A percentile compares a stretch with the other conserved stretches of the same genome.
Conservation (phyloP, 2,329 filamentous ascomycete genomes). For the Neocucurbitaria cava region DNA sequence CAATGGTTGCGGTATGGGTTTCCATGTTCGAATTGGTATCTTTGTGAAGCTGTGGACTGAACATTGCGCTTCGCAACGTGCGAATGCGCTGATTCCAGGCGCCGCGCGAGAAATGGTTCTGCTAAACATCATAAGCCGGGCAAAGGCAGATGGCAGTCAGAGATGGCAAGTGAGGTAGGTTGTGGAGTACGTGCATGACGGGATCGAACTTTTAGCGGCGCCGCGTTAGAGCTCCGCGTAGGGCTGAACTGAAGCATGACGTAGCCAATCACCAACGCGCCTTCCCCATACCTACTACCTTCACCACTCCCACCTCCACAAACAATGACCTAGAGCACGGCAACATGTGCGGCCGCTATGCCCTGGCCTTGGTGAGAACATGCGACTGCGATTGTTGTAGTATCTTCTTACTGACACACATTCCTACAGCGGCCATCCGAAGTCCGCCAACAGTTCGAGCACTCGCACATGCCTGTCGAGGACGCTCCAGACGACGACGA, state of each 20-base stretch:
- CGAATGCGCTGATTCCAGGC: slow-evolving; percentile 25
- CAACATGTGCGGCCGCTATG: slow-evolving; percentile 73
- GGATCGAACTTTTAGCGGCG: slow-evolving; percentile 34
- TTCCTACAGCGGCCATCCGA: slow-evolving; percentile 72
- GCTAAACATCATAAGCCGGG: slow-evolving; percentile 44
- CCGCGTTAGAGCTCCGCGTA: slow-evolving; percentile 32
- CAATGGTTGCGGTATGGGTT: slow-evolving; percentile 33
- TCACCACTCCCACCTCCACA: slow-evolving; percentile 1
- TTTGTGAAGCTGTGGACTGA: slow-evolving; percentile 25
- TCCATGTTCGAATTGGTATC: slow-evolving; percentile 32
- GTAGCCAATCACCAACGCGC: slow-evolving; percentile 39
- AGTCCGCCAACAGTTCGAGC: slow-evolving; percentile 74
- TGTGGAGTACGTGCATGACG: slow-evolving; percentile 30
- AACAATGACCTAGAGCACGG: slow-evolving; percentile 26
- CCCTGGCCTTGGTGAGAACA: slow-evolving; percentile 64
- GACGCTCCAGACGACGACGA: slow-evolving; percentile 75
- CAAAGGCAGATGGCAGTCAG: slow-evolving; percentile 20
- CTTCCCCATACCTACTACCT: slow-evolving; percentile 17
- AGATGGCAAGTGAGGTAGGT: slow-evolving; percentile 14
- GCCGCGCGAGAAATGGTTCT: slow-evolving; percentile 40
- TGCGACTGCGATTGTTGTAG: not conserved
- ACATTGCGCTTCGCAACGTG: slow-evolving; percentile 34
- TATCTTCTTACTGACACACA: slow-evolving; percentile 13
- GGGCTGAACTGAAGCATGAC: slow-evolving; percentile 42
- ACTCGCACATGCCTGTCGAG: slow-evolving; percentile 75